Conservation (phyloP, 257 asterid species). For the Knoxia roxburghii region DNA sequence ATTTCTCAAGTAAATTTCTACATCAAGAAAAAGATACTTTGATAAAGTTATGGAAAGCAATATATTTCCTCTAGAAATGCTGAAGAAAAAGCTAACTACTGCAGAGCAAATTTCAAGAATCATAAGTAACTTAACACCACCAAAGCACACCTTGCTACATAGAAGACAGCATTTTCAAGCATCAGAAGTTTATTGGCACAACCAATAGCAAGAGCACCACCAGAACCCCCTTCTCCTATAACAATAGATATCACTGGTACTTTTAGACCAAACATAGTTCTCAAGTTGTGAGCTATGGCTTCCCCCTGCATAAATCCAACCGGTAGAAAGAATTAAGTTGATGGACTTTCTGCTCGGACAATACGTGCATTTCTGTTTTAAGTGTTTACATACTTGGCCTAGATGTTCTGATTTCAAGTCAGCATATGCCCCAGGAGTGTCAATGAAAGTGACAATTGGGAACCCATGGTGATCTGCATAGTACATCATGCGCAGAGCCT, state of each 20-base stretch:
- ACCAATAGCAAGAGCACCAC: conserved; percentile 99
- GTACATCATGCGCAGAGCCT: conserved; percentile 86
- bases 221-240: conserved; percentile 98
- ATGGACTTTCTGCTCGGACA: conserved; percentile 11
- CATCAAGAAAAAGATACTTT: neutral
- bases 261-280: conserved; percentile 97
- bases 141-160: conserved; percentile 90
- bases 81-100: neutral
- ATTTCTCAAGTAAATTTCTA: neutral
- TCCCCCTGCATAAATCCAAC: conserved; percentile 62
- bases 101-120: neutral
- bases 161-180: conserved; percentile 98
- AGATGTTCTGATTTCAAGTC: conserved; percentile 83
- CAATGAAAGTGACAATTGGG: conserved; percentile 80
- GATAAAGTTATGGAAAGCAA: neutral
- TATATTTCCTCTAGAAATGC: neutral
- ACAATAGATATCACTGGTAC: conserved; percentile 89
- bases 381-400: conserved; percentile 56
- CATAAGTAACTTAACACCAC: neutral
- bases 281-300: conserved; percentile 91
- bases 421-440: conserved; percentile 95
- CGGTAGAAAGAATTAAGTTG: conserved; percentile 10
- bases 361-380: conserved; percentile 8
- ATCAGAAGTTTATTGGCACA: conserved; percentile 88
- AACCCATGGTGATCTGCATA: conserved; percentile 93